Evolutionary conservation across 805 yeast species (phyloP), one percentile per base, ranked within the genome.

Genomic region (Ogataea kodamae): DNA sequence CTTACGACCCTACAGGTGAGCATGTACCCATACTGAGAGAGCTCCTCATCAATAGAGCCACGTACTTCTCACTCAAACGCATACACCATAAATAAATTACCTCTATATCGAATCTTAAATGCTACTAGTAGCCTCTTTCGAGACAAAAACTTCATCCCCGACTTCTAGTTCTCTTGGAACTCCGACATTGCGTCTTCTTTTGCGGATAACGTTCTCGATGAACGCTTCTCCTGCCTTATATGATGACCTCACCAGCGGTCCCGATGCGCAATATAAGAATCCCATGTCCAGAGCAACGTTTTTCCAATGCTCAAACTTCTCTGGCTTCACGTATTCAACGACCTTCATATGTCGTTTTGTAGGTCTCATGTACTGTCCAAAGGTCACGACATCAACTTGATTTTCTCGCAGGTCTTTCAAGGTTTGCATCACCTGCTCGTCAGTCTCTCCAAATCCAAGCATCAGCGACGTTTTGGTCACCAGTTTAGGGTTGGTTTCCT

Each of bases 321-420:
- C 96, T 3, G 99, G 99, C 16, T 78, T 82, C 12, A 92, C 76
- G 52, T 92, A 92, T 49, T 90, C 97, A 8, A 86, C 96, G 25
- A 92, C 99, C 65, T 89, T 89, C 94, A 92, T 88, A 61, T 92
- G 99, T 55, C 98, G 79, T 63, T 85, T 92, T 2, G 99, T 92
- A 27, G 99, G 99, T 58, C 98, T 75, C 97, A 92, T 92, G 61
- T 92, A 92, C 64, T 92, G 99, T 22, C 99, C 99, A 62, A 92
- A 92, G 0, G 99, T 92, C 11, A 92, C 96, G 30, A 92, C 95
- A 54, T 92, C 97, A 59, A 95, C 92, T 6, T 72, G 65, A 26
- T 81, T 73, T 12, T 64, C 76, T 43, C 97, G 74, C 47, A 94
- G 67, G 56, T 86, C 95, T 42, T 61, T 68, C 51, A 92, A 58